Percentiles rank a stretch among this genome's conserved stretches.
These are phyloP conservation scores for Aquanectria penicillioides DNA, from an alignment of 2,329 filamentous ascomycete genomes.

Conservation along the genomic window DNA sequence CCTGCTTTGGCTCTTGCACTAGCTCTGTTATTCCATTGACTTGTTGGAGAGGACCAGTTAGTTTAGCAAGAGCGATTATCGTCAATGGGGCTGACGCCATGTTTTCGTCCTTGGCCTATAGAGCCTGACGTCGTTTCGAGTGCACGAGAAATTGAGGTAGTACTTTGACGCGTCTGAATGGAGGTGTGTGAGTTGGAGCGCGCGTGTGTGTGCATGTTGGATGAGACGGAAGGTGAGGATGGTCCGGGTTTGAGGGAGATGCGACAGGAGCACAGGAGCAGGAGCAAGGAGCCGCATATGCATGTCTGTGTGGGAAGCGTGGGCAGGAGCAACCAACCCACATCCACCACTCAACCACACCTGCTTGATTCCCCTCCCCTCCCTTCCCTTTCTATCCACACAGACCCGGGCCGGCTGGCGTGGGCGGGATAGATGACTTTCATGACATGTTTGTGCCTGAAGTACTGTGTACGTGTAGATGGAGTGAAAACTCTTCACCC, in stretches of 20 bases:
- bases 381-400: slow-evolving; percentile 8
- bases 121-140: background rate
- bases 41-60: no score
- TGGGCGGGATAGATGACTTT: slow-evolving; percentile 9
- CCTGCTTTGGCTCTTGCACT: no score
- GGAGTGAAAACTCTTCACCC: background rate
- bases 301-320: slow-evolving; percentile 22
- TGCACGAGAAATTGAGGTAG: background rate
- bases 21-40: no score
- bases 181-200: no score
- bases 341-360: slow-evolving; percentile 28
- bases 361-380: background rate
- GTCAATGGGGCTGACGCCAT: slow-evolving; percentile 11
- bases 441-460: background rate
- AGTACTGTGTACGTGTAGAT: background rate
- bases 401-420: slow-evolving; percentile 28
- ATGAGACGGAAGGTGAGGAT: slow-evolving; percentile 8
- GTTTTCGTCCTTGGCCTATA: background rate
- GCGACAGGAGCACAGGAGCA: slow-evolving; percentile 25
- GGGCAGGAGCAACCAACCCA: slow-evolving; percentile 27
- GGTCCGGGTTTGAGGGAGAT: slow-evolving; percentile 16
- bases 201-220: no score
- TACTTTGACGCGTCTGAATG: background rate
- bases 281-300: slow-evolving; percentile 29
- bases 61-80: no score